Conservation (phyloP, 2,329 filamentous ascomycete species). For the Phialophora tarda region DNA sequence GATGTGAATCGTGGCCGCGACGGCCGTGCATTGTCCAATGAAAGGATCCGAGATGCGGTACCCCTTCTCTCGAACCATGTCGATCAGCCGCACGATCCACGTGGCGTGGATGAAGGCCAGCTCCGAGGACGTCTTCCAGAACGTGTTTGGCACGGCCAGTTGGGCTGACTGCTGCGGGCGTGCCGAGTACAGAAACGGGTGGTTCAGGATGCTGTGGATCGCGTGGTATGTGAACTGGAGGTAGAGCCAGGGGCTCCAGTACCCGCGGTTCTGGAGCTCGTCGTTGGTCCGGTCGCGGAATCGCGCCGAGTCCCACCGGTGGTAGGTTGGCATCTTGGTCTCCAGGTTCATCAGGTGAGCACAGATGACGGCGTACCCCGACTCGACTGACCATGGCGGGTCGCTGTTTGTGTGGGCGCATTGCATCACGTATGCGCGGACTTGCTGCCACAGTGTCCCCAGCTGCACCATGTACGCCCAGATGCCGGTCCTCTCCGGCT, state of each 20-base stretch:
- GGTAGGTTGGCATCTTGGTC: conserved; percentile 36
- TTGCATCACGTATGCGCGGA: conserved; percentile 21
- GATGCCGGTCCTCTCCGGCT: conserved; percentile 12
- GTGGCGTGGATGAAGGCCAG: conserved; percentile 59
- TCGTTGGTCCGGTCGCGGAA: conserved; percentile 33
- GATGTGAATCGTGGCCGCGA: conserved; percentile 60
- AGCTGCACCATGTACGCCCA: conserved; percentile 18
- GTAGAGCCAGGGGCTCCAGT: conserved; percentile 45
- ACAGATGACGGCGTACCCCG: conserved; percentile 37
- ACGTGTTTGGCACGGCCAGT: conserved; percentile 60
- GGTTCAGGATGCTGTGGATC: conserved; percentile 44
- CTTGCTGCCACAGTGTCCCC: conserved; percentile 17
- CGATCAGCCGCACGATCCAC: conserved; percentile 61
- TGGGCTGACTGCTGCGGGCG: conserved; percentile 26
- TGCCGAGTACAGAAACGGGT: conserved; percentile 40
- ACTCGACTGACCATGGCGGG: conserved; percentile 38
- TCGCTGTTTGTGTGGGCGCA: conserved; percentile 17
- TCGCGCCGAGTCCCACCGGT: conserved; percentile 37
- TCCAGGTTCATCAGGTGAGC: conserved; percentile 40
- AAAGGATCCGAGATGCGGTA: conserved; percentile 58
- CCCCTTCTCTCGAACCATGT: conserved; percentile 60
- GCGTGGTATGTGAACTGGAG: conserved; percentile 44
- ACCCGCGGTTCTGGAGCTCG: conserved; percentile 48
- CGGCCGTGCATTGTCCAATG: conserved; percentile 58
- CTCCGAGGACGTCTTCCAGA: conserved; percentile 60